Conservation (phyloP, 1,284 basidiomycete genomes). For the Mycosarcoma mackinlayi region DNA sequence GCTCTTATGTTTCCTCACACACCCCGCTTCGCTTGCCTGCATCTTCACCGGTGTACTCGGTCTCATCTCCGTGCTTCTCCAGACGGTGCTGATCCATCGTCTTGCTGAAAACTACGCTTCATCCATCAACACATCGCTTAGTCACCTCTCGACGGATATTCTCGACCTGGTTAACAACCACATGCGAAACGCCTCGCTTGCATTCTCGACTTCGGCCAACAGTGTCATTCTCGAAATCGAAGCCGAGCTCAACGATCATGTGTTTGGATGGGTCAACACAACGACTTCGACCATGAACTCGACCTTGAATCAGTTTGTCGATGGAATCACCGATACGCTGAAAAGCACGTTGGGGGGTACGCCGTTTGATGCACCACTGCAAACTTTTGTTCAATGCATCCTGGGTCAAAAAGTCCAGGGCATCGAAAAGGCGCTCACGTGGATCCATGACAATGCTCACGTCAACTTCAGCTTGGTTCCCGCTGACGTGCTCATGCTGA, state of each 20-base stretch:
- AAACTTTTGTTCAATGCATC: slow-evolving; percentile 73
- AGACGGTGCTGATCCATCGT: slow-evolving; percentile 74
- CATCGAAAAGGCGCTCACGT: slow-evolving; percentile 87
- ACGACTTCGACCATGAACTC: slow-evolving; percentile 86
- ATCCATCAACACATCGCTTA: slow-evolving; percentile 71
- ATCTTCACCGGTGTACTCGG: slow-evolving; percentile 90
- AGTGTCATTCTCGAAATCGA: slow-evolving; percentile 77
- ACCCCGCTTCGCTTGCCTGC: slow-evolving; percentile 86
- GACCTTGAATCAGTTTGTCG: slow-evolving; percentile 71
- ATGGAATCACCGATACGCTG: slow-evolving; percentile 66
- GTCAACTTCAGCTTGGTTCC: slow-evolving; percentile 82
- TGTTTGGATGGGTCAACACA: slow-evolving; percentile 91
- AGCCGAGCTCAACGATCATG: slow-evolving; percentile 77
- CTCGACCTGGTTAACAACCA: slow-evolving; percentile 79
- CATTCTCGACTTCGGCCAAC: slow-evolving; percentile 83
- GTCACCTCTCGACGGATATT: slow-evolving; percentile 76
- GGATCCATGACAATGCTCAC: slow-evolving; percentile 86
- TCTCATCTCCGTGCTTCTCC: slow-evolving; percentile 85
- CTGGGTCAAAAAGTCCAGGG: slow-evolving; percentile 87
- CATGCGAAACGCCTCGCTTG: slow-evolving; percentile 77
- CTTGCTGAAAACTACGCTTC: slow-evolving; percentile 39
- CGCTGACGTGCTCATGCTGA: slow-evolving; percentile 79
- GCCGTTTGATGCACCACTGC: slow-evolving; percentile 48
- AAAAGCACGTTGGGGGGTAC: slow-evolving; percentile 78
- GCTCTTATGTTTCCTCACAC: slow-evolving; percentile 88